phyloP scores from a whole-genome alignment of 2,329 filamentous ascomycete species.

The Trichocomaceae sp. region DNA sequence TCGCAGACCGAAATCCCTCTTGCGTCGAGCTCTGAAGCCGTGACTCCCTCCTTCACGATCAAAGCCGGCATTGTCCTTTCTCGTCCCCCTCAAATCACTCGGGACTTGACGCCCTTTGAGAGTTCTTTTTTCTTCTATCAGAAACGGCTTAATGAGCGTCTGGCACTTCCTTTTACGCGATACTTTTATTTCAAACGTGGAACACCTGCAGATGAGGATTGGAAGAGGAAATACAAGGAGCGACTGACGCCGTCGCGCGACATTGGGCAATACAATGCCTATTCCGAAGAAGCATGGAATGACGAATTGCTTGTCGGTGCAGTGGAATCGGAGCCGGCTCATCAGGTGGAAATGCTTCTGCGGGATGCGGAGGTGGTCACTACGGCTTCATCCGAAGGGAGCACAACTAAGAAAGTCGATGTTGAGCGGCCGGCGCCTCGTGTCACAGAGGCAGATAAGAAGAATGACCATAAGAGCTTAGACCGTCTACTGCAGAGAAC shows the following conservation, averaged over 20 bases:
- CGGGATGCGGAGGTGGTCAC: conserved; percentile 60
- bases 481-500: conserved; percentile 74
- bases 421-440: conserved; percentile 66
- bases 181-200: conserved; percentile 94
- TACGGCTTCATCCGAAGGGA: conserved; percentile 33
- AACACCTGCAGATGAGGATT: conserved; percentile 77
- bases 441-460: conserved; percentile 69
- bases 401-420: conserved; percentile 50
- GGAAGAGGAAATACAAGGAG: conserved; percentile 76
- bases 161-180: conserved; percentile 77
- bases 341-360: conserved; percentile 62
- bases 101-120: conserved; percentile 78
- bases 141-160: conserved; percentile 88
- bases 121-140: conserved; percentile 95
- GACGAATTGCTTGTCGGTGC: conserved; percentile 81
- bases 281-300: conserved; percentile 72
- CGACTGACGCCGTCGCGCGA: conserved; percentile 74
- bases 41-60: conserved; percentile 39
- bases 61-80: conserved; percentile 73
- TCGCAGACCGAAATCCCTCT: conserved; percentile 27
- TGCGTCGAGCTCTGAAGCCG: conserved; percentile 35
- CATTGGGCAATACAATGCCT: conserved; percentile 75
- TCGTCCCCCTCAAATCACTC: conserved; percentile 79
- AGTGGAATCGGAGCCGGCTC: conserved; percentile 56
- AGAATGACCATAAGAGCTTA: conserved; percentile 67